Base-by-base conservation (phyloP, 1,139 yeast species). In the Zygosaccharomyces pseudobailii region DNA sequence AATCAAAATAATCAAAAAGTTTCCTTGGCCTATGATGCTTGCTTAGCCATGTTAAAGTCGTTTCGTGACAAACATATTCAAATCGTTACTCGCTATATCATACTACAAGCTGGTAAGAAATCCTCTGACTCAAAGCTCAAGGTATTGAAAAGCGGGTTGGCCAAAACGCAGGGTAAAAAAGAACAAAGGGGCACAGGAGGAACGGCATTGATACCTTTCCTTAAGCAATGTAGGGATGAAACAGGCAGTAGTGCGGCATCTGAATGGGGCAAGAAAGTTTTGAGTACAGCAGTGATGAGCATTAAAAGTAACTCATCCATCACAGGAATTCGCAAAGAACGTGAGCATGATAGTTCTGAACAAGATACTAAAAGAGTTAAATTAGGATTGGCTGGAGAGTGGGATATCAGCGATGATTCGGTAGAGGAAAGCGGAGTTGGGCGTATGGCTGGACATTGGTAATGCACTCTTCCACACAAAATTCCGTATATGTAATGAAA, bases 181-280 rank as follows among this genome's bases (percentile, higher is more conserved):
- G 82, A 78, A 54, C 81, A 79, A 55, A 78, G 81, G 55, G 97
- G 97, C 7, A 90, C 97, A 1, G 97, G 97, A 13, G 97, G 97
- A 36, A 90, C 97, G 0, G 83, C 95, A 0, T 74, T 90, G 58
- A 78, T 90, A 52, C 96, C 96, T 27, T 90, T 90, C 70, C 76
- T 90, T 62, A 89, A 89, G 66, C 97, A 90, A 67, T 90, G 96
- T 56, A 80, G 97, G 65, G 97, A 90, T 68, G 97, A 90, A 66
- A 90, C 96, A 1, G 57, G 57, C 3, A 53, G 55, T 36, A 47
- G 39, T 13, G 57, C 57, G 5, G 57, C 57, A 6, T 52, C 56
- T 27, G 53, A 49, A 19, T 54, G 57, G 57, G 57, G 57, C 20
- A 51, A 47, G 40, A 51, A 52, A 32, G 46, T 54, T 13, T 41